Evolutionary conservation across 140 eudicot species (phyloP), one percentile per base, ranked within the genome.

Genomic region (Bidens hawaiensis): DNA sequence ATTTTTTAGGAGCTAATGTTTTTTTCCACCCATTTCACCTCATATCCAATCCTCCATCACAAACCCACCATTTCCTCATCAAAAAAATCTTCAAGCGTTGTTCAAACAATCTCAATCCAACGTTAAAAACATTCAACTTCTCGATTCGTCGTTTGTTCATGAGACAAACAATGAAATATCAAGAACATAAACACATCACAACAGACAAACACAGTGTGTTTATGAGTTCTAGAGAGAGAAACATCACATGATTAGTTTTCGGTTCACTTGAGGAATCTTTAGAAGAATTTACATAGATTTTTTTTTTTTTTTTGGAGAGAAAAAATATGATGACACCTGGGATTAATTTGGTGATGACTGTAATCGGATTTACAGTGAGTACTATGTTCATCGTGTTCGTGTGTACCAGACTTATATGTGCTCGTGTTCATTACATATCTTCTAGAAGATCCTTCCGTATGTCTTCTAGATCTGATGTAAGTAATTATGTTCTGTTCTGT

Each of bases 401-500:
- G 34, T 30, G 97, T 74, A 87, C 97, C 2, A 73, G 97, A 62
- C 82, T 90, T 51, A 90, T 90, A 65, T 90, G 96, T 73, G 97
- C 97, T 46, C 67, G 97, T 25, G 87, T 90, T 83, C 97, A 79
- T 50, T 72, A 81, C 70, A 68, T 60, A 40, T 70, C 94, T 15
- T 51, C 94, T 3, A 68, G 97, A 30, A 63, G 96, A 62, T 81
- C 89, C n/a, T 79, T 77, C 53, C 79, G 76, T 41, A 57, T 78
- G 22, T 67, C 97, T 28, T 82, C 90, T 25, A 74, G 95, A 86
- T 90, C 97, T 70, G 85, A 87, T 78, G 97, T 90, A 83, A 90
- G 94, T 59, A 60, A 48, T 55, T 11, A 9, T 62, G 33, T 26
- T 59, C 25, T 59, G n/a, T n/a, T n/a, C n/a, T n/a, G n/a, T n/a